Percentiles rank a stretch among this genome's conserved stretches.
Conservation (phyloP, 2,329 filamentous ascomycete genomes). For the Torrubiella hemipterigena region DNA sequence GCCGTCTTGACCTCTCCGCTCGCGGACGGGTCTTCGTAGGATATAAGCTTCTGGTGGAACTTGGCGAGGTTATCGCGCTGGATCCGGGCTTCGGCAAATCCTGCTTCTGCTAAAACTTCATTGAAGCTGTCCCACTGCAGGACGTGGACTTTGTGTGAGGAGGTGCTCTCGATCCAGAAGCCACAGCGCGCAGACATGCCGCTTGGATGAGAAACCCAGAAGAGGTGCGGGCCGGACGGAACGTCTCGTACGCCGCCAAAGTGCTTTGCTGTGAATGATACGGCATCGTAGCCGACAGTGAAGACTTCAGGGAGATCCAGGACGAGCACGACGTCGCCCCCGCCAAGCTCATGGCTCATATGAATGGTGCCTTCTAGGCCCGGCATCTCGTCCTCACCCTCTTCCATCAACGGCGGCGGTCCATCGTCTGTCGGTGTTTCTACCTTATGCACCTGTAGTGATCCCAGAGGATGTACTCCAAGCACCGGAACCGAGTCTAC, state of each 20-base stretch:
- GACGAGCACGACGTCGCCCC: conserved; percentile 40
- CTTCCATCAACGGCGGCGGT: not conserved
- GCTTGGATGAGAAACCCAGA: conserved; percentile 42
- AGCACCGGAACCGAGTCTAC: not conserved
- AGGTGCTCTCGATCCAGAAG: conserved; percentile 40
- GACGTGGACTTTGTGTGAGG: conserved; percentile 25
- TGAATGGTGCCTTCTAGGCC: conserved; percentile 6
- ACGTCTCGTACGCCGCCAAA: conserved; percentile 44
- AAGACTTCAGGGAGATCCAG: conserved; percentile 37
- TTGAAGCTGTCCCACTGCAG: conserved; percentile 45
- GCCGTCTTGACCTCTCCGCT: conserved; percentile 10
- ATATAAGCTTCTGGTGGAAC: conserved; percentile 28
- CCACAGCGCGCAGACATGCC: conserved; percentile 38
- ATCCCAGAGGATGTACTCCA: not conserved
- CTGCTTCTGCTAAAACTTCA: conserved; percentile 39
- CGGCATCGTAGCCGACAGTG: conserved; percentile 40
- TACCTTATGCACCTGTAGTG: not conserved
- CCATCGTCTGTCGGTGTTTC: not conserved
- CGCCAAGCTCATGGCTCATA: conserved; percentile 17
- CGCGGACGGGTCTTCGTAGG: conserved; percentile 27
- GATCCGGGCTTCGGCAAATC: conserved; percentile 30
- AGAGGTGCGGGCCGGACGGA: conserved; percentile 43
- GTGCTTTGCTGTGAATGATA: conserved; percentile 32
- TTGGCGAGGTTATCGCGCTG: conserved; percentile 27
- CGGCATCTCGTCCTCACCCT: not conserved